These are phyloP conservation scores for Curvularia lunata DNA, from an alignment of 2,329 filamentous ascomycete genomes.

Conservation along the genomic window DNA sequence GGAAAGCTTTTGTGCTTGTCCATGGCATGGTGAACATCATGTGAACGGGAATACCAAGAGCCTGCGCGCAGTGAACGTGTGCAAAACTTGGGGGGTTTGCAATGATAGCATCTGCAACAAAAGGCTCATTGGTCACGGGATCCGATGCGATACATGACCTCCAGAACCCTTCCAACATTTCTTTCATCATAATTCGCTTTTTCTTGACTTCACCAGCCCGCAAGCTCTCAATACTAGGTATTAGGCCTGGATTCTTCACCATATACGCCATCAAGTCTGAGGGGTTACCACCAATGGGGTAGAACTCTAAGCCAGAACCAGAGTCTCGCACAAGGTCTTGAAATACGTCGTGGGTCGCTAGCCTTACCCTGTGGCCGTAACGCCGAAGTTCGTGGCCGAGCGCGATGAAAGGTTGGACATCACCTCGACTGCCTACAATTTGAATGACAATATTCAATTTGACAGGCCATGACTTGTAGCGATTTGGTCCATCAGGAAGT, in stretches of 20 bases:
- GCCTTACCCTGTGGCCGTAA: conserved; percentile 36
- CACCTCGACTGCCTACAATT: conserved; percentile 60
- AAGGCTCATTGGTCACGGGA: conserved; percentile 58
- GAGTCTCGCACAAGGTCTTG: conserved; percentile 21
- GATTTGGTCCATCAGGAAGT: background rate
- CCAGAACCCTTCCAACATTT: conserved; percentile 40
- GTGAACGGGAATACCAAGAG: conserved; percentile 72
- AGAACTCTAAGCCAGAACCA: conserved; percentile 46
- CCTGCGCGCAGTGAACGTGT: conserved; percentile 75
- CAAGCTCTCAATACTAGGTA: conserved; percentile 34
- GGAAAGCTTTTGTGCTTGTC: conserved; percentile 53
- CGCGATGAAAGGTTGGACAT: conserved; percentile 66
- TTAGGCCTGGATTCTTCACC: conserved; percentile 56
- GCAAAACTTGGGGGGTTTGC: conserved; percentile 80
- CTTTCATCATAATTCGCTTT: conserved; percentile 32
- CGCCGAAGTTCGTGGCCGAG: conserved; percentile 57
- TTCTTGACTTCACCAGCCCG: conserved; percentile 42
- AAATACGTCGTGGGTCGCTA: conserved; percentile 34
- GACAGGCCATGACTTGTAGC: background rate
- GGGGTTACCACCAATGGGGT: conserved; percentile 41
- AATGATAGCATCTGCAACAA: conserved; percentile 80
- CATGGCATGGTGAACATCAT: conserved; percentile 73
- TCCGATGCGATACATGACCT: conserved; percentile 44
- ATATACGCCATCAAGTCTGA: conserved; percentile 57
- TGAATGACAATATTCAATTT: conserved; percentile 62